Base-by-base conservation (phyloP, 2,329 filamentous ascomycete species). In the Erysiphe pulchra region DNA sequence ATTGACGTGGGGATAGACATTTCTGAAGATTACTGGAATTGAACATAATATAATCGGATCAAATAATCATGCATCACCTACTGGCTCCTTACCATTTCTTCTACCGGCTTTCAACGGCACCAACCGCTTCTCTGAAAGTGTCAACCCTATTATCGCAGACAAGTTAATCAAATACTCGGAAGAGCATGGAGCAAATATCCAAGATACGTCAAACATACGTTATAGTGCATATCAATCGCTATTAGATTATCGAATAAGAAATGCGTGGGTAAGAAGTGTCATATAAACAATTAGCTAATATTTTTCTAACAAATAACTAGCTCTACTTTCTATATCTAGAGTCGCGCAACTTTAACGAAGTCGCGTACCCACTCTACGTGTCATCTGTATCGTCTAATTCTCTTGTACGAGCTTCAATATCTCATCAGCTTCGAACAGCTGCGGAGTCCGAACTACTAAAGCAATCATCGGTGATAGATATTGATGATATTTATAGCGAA, bases 31-130 rank as follows among this genome's bases (percentile, higher is more conserved):
- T 54, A 70, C 75, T 44, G 70, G 70, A 37, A 66, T 93, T 48
- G 62, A 73, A 4, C 79, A 86, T 59, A 65, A 66, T 45, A 65
- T 78, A 45, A 65, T 74, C 7, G 63, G 82, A 4, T 92, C 85
- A 4, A 92, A 75, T 54, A 95, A 95, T 61, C 90, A 95, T 65
- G 85, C 87, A 45, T 93, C 86, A 2, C 87, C 87, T 0, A 79
- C 77, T 18, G 86, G 87, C 47, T 69, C 77, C n/a, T 69, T 95
- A 13, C 90, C 90, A 0, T 95, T 92, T 62, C 69, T 98, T 39
- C 69, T 87, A 9, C 78, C 81, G 10, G 50, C 61, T 24, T 48
- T 52, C 24, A 47, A 53, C 20, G 42, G 50, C 33, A 50, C 53
- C 13, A 52, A 50, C 42, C 49, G 60, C 16, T 51, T 54, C 13